phyloP scores from a whole-genome alignment of 371 early-diverging fungal species.

The Saksenaea oblongispora region DNA sequence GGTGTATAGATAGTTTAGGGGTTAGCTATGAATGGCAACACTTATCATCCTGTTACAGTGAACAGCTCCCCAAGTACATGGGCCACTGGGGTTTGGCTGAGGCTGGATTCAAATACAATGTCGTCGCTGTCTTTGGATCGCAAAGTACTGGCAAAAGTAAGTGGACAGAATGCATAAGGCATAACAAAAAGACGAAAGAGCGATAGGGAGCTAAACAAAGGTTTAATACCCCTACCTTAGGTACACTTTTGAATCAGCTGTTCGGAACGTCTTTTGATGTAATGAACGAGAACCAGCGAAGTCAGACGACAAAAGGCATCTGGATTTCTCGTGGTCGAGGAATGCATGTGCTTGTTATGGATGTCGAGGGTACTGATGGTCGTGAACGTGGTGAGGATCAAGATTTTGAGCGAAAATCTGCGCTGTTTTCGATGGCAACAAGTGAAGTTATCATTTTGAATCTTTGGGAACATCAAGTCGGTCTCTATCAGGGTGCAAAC shows the following conservation, averaged over 20 bases:
- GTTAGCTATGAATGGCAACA: neutral
- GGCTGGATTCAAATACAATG: constrained; percentile 92
- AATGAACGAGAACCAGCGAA: constrained; percentile 83
- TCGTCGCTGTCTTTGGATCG: constrained; percentile 97
- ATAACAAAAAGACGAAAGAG: neutral
- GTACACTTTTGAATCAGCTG: constrained; percentile 92
- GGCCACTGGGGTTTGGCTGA: constrained; percentile 83
- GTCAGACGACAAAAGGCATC: constrained; percentile 97
- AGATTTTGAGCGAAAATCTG: constrained; percentile 98
- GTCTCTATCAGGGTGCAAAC: constrained; percentile 98
- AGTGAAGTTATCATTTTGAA: constrained; percentile 96
- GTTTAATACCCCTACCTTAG: constrained; percentile 38
- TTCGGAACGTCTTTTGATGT: constrained; percentile 95
- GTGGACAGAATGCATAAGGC: constrained; percentile 12
- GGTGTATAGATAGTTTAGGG: neutral
- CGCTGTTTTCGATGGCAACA: constrained; percentile 95
- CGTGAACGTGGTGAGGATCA: constrained; percentile 98
- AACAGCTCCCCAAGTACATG: constrained; percentile 72
- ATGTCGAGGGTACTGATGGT: constrained; percentile 99
- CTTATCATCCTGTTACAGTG: constrained; percentile 38
- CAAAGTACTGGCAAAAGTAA: constrained; percentile 98
- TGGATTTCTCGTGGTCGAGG: constrained; percentile 90
- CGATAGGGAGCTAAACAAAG: neutral
- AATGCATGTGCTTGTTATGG: constrained; percentile 90
- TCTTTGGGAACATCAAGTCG: constrained; percentile 97